phyloP scores from a whole-genome alignment of 768 basidiomycete genomes.

The Epithele typhae region DNA sequence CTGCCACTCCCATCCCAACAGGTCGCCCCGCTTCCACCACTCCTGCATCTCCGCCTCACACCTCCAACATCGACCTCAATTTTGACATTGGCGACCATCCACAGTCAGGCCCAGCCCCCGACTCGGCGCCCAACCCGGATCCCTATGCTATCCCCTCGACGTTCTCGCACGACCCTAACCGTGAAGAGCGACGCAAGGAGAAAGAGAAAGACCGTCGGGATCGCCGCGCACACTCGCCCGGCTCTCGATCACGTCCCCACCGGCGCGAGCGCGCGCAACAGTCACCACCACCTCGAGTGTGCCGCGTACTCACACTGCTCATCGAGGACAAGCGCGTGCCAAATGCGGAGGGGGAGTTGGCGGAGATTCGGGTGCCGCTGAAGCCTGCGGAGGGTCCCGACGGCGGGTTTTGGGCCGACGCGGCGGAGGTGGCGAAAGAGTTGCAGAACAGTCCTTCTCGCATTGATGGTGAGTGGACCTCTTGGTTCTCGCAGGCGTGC shows the following conservation, averaged over 20 bases:
- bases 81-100: no score
- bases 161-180: no score
- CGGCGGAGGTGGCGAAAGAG: slow-evolving; percentile 53
- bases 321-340: slow-evolving; percentile 60
- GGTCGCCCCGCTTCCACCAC: no score
- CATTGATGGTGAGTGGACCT: slow-evolving; percentile 58
- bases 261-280: background rate
- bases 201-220: slow-evolving; percentile 6
- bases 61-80: no score
- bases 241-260: slow-evolving; percentile 2
- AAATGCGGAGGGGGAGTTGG: slow-evolving; percentile 50
- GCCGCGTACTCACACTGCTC: slow-evolving; percentile 59
- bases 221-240: no score
- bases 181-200: no score
- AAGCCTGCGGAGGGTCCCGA: slow-evolving; percentile 40
- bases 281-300: slow-evolving; percentile 3
- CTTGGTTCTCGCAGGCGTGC: background rate
- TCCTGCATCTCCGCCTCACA: no score
- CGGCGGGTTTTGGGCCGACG: slow-evolving; percentile 70
- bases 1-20: no score
- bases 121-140: no score
- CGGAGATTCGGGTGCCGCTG: slow-evolving; percentile 63
- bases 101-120: no score
- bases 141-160: no score
- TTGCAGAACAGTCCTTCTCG: slow-evolving; percentile 60